Percentiles rank a stretch among this genome's conserved stretches.
Evolutionary conservation across 345 rosid genomes (phyloP).

Genomic region (thale cress (Arabidopsis thaliana)): TAIR10.1 NC_003076.8:8553501-8554000

Average conservation of each 20-base stretch:
- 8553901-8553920: constrained; percentile 32
- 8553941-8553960: constrained; percentile 67
- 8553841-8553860: constrained; percentile 45
- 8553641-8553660: constrained; percentile 35
- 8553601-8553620: constrained; percentile 34
- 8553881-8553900: constrained; percentile 21
- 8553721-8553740: constrained; percentile 4
- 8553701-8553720: constrained; percentile 33
- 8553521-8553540: constrained; percentile 35
- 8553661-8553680: constrained; percentile 31
- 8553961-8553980: constrained; percentile 84
- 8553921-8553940: constrained; percentile 47
- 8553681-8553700: constrained; percentile 23
- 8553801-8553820: background rate
- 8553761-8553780: background rate
- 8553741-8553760: constrained; percentile 17
- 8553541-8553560: constrained; percentile 20
- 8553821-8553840: constrained; percentile 1
- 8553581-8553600: constrained; percentile 35
- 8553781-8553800: background rate
- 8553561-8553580: constrained; percentile 28
- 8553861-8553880: background rate
- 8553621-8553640: constrained; percentile 25
- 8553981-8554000: constrained; percentile 63
- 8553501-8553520: constrained; percentile 24